Percentiles rank a stretch among this genome's conserved stretches.
Conservation (phyloP, 129 eudicot genomes). For the Tanacetum coccineum region DNA sequence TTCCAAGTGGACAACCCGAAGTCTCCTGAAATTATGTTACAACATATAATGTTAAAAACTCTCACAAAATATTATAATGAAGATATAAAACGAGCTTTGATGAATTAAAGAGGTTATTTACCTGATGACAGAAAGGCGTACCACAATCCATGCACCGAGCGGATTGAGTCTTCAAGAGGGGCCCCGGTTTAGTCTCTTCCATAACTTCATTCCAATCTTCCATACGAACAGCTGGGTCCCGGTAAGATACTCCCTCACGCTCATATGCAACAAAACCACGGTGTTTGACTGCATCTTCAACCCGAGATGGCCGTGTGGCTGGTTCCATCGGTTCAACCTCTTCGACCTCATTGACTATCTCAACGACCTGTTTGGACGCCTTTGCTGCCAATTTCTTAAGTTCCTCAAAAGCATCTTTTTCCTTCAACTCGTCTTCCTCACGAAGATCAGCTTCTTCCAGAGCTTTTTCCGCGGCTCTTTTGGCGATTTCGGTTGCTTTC, state of each 20-base stretch:
- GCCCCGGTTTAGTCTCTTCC: slow-evolving; percentile 83
- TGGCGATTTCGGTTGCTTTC: slow-evolving; percentile 47
- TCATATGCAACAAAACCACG: slow-evolving; percentile 96
- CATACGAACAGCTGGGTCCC: slow-evolving; percentile 80
- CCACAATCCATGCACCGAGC: slow-evolving; percentile 99
- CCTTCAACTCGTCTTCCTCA: slow-evolving; percentile 67
- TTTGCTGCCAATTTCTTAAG: slow-evolving; percentile 78
- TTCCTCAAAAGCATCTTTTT: slow-evolving; percentile 93
- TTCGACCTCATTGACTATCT: slow-evolving; percentile 22
- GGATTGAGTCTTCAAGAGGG: slow-evolving; percentile 84
- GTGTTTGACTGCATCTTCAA: slow-evolving; percentile 71
- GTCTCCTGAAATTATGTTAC: slow-evolving; percentile 51
- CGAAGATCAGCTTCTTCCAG: slow-evolving; percentile 59
- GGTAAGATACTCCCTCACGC: slow-evolving; percentile 73
- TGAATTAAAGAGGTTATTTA: slow-evolving; percentile 13
- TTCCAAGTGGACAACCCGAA: slow-evolving; percentile 98
- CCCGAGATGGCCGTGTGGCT: slow-evolving; percentile 57
- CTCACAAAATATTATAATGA: background rate
- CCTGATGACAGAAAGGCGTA: slow-evolving; percentile 99
- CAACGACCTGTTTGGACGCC: slow-evolving; percentile 37
- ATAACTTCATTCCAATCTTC: slow-evolving; percentile 92
- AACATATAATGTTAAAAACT: background rate
- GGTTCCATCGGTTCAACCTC: slow-evolving; percentile 41
- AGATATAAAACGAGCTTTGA: background rate
- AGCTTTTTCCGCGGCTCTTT: slow-evolving; percentile 53